Conservation (phyloP, 257 asterid species). For the Scutellaria barbata region DNA sequence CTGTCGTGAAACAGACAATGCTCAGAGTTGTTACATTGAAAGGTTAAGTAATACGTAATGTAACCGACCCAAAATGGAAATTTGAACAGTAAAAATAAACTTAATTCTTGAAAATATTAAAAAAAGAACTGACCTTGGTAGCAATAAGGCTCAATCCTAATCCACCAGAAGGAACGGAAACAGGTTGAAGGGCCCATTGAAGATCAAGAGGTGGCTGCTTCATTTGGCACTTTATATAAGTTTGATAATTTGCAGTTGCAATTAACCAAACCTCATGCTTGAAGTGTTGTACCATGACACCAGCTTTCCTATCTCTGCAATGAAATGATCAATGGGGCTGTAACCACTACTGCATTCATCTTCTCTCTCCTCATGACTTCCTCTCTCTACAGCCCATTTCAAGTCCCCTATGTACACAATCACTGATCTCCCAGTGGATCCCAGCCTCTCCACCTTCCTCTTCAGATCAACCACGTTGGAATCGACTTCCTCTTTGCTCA, state of each 20-base stretch:
- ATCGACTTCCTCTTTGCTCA: constrained; percentile 74
- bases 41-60: too few relatives aligned
- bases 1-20: constrained; percentile 34
- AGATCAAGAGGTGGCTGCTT: constrained; percentile 72
- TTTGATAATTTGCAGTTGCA: constrained; percentile 72
- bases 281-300: constrained; percentile 41
- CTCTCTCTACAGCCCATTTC: constrained; percentile 63
- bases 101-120: not conserved
- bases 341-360: constrained; percentile 26
- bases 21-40: too few relatives aligned
- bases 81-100: not conserved
- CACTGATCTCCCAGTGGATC: constrained; percentile 47
- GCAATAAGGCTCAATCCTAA: constrained; percentile 66
- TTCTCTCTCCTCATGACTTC: constrained; percentile 18
- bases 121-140: constrained; percentile 49
- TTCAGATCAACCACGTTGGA: constrained; percentile 58
- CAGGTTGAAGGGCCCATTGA: constrained; percentile 71
- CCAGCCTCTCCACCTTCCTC: constrained; percentile 61
- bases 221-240: constrained; percentile 69
- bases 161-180: constrained; percentile 69
- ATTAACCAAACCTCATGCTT: constrained; percentile 65
- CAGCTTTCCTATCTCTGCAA: constrained; percentile 63
- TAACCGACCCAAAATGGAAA: constrained; percentile 8
- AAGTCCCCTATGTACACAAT: constrained; percentile 67
- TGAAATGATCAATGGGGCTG: constrained; percentile 62